These are phyloP conservation scores for Salisapilia sapeloensis DNA, from an alignment of 352 stramenopile species.

Conservation along the genomic window DNA sequence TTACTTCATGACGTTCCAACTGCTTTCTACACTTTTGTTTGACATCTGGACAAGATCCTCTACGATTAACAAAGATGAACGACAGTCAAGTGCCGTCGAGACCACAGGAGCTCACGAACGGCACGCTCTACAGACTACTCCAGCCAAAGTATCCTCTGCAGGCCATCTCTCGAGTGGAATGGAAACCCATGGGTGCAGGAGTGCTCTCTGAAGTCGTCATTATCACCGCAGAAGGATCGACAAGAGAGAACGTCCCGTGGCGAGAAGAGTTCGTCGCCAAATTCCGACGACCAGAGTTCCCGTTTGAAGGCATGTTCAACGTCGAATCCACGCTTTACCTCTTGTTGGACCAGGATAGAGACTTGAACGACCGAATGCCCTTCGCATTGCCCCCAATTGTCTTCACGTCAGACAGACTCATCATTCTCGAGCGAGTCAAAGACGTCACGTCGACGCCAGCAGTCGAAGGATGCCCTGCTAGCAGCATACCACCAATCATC, in stretches of 20 bases:
- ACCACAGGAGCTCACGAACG: constrained; percentile 16
- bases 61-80: no score
- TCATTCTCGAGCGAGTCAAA: constrained; percentile 46
- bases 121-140: constrained; percentile 31
- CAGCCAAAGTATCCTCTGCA: constrained; percentile 5
- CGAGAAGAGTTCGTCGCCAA: constrained; percentile 40
- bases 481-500: constrained; percentile 22
- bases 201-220: constrained; percentile 66
- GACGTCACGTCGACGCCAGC: constrained; percentile 33
- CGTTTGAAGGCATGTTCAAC: constrained; percentile 64
- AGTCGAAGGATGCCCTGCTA: constrained; percentile 33
- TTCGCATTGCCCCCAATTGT: constrained; percentile 34
- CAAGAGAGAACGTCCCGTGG: constrained; percentile 1
- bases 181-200: constrained; percentile 47
- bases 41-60: no score
- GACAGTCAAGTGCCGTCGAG: constrained; percentile 2
- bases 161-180: constrained; percentile 25
- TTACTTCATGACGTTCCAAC: background rate
- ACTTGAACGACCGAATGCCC: constrained; percentile 12
- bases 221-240: constrained; percentile 5
- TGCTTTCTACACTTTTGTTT: background rate
- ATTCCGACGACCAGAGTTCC: constrained; percentile 60
- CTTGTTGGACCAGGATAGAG: constrained; percentile 10
- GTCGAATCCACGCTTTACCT: constrained; percentile 68
- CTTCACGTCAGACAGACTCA: constrained; percentile 49